Evolutionary conservation across 371 early-diverging fungal species (phyloP), one percentile per base, ranked within the genome.

Genomic region (Rhizopus sp.): DNA sequence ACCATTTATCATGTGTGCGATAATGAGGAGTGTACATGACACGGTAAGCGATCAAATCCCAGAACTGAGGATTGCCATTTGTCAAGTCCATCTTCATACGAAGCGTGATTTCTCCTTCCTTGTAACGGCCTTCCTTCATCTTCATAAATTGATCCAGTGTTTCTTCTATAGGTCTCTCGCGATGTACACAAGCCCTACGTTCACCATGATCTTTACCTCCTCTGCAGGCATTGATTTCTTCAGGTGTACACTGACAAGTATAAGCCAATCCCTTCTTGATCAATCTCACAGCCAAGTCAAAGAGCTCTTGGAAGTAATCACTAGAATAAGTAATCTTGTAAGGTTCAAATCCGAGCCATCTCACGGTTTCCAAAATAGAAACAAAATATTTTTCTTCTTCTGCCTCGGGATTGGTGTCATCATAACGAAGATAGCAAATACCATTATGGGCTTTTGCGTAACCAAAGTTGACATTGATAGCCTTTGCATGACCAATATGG

Each of bases 401-500:
- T 16, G 99, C 97, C 77, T 75, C 94, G 29, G 99, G 99, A 72
- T 99, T 99, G 47, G 99, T 99, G 78, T 99, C 99, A 73, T 99
- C 99, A 69, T 95, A 99, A 59, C 99, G 89, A 64, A 99, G 83
- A 77, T 97, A 96, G 56, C 92, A 92, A 58, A 88, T 70, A 42
- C 99, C 99, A 50, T 90, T 84, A 74, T 95, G 91, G 12, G 93
- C 93, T 62, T 89, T 85, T 34, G 98, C 99, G 67, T 96, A 99
- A 54, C 96, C 97, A 86, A 99, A 99, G 78, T 95, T 97, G 69
- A 99, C 88, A 74, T 99, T 99, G 82, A 99, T 94, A 37, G 99
- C 99, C 80, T 99, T 99, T 49, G 99, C 99, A 73, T 99, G 99
- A 53, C 99, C 99, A 77, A 99, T 98, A 72, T 99, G 99, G 52